Evolutionary conservation across 441 rosid genomes (phyloP), one percentile per base, ranked within the genome.

Genomic region (Bruguiera hainesii): DNA sequence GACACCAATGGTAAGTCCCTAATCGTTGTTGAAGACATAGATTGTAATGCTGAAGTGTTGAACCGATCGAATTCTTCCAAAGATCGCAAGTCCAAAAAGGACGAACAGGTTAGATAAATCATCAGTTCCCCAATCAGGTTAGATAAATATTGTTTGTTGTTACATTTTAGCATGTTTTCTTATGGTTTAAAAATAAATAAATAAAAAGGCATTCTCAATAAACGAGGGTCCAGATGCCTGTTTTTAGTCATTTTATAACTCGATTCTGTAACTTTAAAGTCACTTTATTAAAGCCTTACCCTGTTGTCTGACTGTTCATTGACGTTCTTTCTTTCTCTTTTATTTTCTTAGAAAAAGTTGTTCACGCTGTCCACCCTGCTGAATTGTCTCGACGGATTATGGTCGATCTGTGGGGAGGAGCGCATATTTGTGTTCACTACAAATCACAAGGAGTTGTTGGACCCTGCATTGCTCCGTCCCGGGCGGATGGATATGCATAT

Each of bases 401-500:
- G 57, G 57, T 53, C 57, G 26, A 13, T 53, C 4, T 53, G 28
- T 5, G 57, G 28, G 4, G 28, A 53, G 15, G 57, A 21, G 57
- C 57, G 57, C 5, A 53, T 53, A 20, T 53, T 53, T 53, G 84
- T 89, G 64, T 83, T 83, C 76, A 85, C 96, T 0, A 85, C 89
- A 1, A 89, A 89, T 29, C 87, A 83, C 57, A 89, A 84, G 56
- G 91, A 87, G 1, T 13, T 70, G 61, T 70, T 87, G 11, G 93
- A 89, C 53, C 88, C 84, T 31, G 93, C 93, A 1, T 21, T 89
- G 75, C 25, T 89, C 46, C 77, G 91, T 9, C 87, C 90, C 0
- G 91, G 96, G 1, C 67, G 93, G 21, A 89, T 89, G 96, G 96
- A 89, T 63, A 48, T 83, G 75, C 96, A 89, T 52, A 74, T 89